Percentiles rank a stretch among this genome's conserved stretches.
phyloP scores from a whole-genome alignment of 2,329 filamentous ascomycete species.

The Botrytis sinoallii region DNA sequence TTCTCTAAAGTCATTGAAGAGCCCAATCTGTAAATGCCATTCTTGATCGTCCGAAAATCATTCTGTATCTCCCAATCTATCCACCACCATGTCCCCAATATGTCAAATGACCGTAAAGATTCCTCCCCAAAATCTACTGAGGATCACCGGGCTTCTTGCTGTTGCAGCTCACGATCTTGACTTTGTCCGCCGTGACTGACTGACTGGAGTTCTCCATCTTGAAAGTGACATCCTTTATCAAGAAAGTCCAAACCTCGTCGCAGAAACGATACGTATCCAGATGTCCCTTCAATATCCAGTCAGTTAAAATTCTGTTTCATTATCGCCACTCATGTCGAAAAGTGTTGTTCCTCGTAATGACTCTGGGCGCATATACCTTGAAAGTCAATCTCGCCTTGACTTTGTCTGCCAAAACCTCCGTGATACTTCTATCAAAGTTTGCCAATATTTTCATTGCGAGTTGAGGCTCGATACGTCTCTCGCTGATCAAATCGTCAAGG shows the following conservation, averaged over 20 bases:
- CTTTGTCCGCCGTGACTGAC: constrained; percentile 77
- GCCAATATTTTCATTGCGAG: constrained; percentile 97
- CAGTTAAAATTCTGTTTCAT: constrained; percentile 24
- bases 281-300: constrained; percentile 63
- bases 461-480: constrained; percentile 93
- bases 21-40: not conserved
- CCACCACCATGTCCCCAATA: not conserved
- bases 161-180: constrained; percentile 98
- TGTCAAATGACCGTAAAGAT: not conserved
- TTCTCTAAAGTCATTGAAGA: not conserved
- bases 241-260: constrained; percentile 99
- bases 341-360: not conserved
- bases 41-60: not conserved
- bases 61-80: not conserved
- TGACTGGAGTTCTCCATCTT: constrained; percentile 80
- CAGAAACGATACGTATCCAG: constrained; percentile 99
- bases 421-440: constrained; percentile 92
- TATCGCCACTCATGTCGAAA: not conserved
- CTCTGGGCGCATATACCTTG: constrained; percentile 64
- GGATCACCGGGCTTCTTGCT: constrained; percentile 72
- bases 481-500: constrained; percentile 93
- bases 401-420: constrained; percentile 85
- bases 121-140: constrained; percentile 32
- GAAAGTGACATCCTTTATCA: constrained; percentile 98
- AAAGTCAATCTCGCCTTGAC: constrained; percentile 90